Evolutionary conservation across 306 rosid genomes (phyloP).

Genomic region (Castanopsis chinensis): DNA sequence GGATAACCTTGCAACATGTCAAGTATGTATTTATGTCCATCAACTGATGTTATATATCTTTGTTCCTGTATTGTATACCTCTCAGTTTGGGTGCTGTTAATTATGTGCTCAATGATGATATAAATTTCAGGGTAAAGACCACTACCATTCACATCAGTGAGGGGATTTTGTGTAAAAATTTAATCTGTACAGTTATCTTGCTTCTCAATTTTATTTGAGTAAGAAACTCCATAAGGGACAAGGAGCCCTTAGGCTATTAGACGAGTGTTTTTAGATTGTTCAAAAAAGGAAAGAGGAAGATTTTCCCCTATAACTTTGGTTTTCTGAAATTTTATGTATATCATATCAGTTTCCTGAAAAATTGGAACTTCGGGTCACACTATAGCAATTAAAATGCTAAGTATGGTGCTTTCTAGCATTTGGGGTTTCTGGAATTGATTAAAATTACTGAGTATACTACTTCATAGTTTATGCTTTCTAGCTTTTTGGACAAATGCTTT

Average conservation of each 20-base stretch:
- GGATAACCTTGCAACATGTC: slow-evolving; percentile 66
- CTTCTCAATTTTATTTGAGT: background rate
- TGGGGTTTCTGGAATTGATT: too few species aligned
- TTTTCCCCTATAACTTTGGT: background rate
- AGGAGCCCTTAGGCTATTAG: background rate
- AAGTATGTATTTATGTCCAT: slow-evolving; percentile 44
- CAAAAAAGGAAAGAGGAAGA: background rate
- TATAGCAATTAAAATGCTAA: background rate
- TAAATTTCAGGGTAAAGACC: background rate
- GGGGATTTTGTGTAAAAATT: background rate
- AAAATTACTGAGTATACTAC: too few species aligned
- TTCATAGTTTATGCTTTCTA: too few species aligned
- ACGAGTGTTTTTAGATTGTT: background rate
- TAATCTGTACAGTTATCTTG: background rate
- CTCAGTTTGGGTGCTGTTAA: background rate
- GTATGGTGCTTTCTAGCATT: background rate
- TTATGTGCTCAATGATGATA: background rate
- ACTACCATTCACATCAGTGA: background rate
- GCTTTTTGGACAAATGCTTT: too few species aligned
- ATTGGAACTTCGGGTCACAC: background rate
- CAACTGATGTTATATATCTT: background rate
- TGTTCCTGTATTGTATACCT: background rate
- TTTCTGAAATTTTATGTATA: background rate
- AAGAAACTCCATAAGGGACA: background rate
- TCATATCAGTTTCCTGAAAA: background rate